A percentile compares a stretch with the other conserved stretches of the same genome.
Evolutionary conservation across 306 rosid species (phyloP).

Genomic region (Sechiopsis laciniata): DNA sequence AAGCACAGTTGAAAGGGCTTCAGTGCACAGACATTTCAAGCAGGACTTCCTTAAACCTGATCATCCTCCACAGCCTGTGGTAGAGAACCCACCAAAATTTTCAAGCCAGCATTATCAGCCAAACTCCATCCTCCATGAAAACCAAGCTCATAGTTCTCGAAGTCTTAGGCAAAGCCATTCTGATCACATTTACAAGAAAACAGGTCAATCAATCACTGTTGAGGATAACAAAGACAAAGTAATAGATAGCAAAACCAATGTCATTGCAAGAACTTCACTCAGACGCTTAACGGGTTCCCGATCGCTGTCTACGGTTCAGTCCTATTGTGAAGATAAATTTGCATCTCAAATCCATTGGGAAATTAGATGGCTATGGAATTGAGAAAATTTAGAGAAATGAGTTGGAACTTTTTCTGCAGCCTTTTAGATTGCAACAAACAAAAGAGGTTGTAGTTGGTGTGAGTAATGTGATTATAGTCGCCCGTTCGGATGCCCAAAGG

Average conservation of each 20-base stretch:
- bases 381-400: conserved; percentile 39
- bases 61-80: conserved; percentile 1
- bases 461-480: conserved; percentile 29
- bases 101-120: conserved; percentile 7
- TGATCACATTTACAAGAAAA: conserved; percentile 8
- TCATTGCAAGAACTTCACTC: conserved; percentile 28
- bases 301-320: conserved; percentile 29
- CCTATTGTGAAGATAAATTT: conserved; percentile 35
- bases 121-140: neutral
- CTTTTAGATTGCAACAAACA: conserved; percentile 25
- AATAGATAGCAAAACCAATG: neutral
- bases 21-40: neutral
- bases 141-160: neutral
- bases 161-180: conserved; percentile 8
- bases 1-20: neutral
- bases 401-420: conserved; percentile 32
- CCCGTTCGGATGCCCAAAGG: conserved; percentile 47
- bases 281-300: conserved; percentile 39
- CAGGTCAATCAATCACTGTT: neutral
- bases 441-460: conserved; percentile 18
- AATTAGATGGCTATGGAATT: conserved; percentile 63
- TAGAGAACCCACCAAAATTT: conserved; percentile 2
- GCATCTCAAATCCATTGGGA: conserved; percentile 51
- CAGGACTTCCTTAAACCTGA: neutral
- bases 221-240: neutral